These are phyloP conservation scores for Aspergillus bertholletiae DNA, from an alignment of 495 filamentous ascomycete genomes.

Conservation along the genomic window DNA sequence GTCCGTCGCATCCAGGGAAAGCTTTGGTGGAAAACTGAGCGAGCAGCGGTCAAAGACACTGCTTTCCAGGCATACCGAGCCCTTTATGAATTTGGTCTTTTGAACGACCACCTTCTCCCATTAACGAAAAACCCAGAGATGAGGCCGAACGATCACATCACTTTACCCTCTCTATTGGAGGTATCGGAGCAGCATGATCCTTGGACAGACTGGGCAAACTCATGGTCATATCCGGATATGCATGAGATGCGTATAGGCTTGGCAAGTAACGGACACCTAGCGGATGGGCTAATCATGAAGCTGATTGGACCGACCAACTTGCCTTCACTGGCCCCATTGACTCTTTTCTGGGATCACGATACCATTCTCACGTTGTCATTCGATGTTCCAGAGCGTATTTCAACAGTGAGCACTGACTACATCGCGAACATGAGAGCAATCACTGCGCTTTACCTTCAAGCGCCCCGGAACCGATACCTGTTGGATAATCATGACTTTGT, in stretches of 20 bases:
- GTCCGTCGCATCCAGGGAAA: conserved; percentile 55
- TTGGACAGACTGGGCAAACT: conserved; percentile 58
- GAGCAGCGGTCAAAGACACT: conserved; percentile 73
- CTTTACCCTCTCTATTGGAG: conserved; percentile 31
- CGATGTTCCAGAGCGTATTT: conserved; percentile 18
- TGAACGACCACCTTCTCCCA: conserved; percentile 81
- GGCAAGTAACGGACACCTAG: conserved; percentile 22
- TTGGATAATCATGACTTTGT: conserved; percentile 35
- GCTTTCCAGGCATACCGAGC: conserved; percentile 77
- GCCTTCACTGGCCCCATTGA: conserved; percentile 38
- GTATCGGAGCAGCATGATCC: conserved; percentile 61
- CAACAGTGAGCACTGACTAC: conserved; percentile 4
- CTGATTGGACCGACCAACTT: conserved; percentile 43
- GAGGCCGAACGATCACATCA: conserved; percentile 1
- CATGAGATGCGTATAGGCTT: conserved; percentile 32
- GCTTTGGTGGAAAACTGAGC: conserved; percentile 65
- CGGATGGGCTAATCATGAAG: conserved; percentile 34
- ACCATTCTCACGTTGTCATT: conserved; percentile 38
- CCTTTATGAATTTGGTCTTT: conserved; percentile 64
- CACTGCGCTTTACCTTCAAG: conserved; percentile 49
- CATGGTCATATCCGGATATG: conserved; percentile 42
- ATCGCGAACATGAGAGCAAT: conserved; percentile 30
- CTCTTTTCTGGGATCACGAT: conserved; percentile 47
- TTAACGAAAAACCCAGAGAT: conserved; percentile 25
- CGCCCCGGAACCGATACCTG: conserved; percentile 38